phyloP scores from a whole-genome alignment of 495 filamentous ascomycete genomes.

The Paragyromitra xinjiangensis region DNA sequence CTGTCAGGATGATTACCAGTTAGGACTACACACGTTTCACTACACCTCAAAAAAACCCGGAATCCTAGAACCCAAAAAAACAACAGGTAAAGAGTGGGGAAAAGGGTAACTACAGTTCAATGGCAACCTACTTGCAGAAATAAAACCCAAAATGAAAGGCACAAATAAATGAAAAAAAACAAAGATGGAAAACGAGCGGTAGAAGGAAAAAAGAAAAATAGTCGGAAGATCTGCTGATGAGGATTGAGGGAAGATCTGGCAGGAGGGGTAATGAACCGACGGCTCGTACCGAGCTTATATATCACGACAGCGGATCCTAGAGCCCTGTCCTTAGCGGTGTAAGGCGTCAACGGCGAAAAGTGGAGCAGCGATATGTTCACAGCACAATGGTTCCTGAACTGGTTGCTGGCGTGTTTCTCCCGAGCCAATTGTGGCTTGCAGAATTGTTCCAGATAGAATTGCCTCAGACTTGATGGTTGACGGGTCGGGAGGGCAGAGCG shows the following conservation, averaged over 20 bases:
- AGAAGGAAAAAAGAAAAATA: slow-evolving; percentile 27
- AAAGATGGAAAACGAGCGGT: slow-evolving; percentile 13
- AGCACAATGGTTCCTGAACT: slow-evolving; percentile 18
- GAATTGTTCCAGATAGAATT: slow-evolving; percentile 39
- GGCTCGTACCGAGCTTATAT: slow-evolving; percentile 52
- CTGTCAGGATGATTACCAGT: slow-evolving; percentile 1
- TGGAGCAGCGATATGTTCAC: slow-evolving; percentile 9
- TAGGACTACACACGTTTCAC: slow-evolving; percentile 31
- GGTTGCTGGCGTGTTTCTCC: background rate
- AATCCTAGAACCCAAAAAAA: slow-evolving; percentile 1
- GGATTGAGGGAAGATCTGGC: slow-evolving; percentile 17
- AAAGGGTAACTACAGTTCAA: slow-evolving; percentile 6
- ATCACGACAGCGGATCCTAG: slow-evolving; percentile 12
- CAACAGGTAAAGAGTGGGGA: background rate
- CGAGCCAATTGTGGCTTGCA: slow-evolving; percentile 35
- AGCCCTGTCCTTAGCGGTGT: background rate
- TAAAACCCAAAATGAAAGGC: slow-evolving; percentile 3
- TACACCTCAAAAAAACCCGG: background rate
- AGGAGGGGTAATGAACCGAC: slow-evolving; percentile 47
- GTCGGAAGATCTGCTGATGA: slow-evolving; percentile 15
- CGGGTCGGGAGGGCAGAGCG: slow-evolving; percentile 27
- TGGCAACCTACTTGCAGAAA: slow-evolving; percentile 21
- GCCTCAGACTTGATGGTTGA: slow-evolving; percentile 25
- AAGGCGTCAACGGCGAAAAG: slow-evolving; percentile 21
- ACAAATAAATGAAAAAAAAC: slow-evolving; percentile 7